These are phyloP conservation scores for Didymella arachidicola DNA, from an alignment of 2,329 filamentous ascomycete genomes.

Conservation along the genomic window DNA sequence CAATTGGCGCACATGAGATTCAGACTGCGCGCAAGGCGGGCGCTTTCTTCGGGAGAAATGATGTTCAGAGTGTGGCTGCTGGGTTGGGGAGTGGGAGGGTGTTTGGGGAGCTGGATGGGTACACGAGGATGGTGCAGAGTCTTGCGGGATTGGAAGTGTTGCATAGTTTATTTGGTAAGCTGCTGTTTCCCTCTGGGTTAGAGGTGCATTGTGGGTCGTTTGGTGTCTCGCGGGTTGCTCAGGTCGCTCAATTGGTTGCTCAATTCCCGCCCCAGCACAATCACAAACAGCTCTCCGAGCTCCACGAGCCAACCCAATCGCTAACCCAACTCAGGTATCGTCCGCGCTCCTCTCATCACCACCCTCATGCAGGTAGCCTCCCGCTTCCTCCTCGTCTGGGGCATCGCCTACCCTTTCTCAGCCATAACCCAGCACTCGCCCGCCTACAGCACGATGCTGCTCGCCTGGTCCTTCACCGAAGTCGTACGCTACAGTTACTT, in stretches of 20 bases:
- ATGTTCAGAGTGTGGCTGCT: slow-evolving; percentile 18
- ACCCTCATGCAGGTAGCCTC: slow-evolving; percentile 90
- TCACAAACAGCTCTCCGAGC: no score
- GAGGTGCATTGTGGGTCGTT: no score
- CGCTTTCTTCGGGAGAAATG: slow-evolving; percentile 23
- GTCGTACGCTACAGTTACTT: slow-evolving; percentile 95
- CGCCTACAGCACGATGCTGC: slow-evolving; percentile 78
- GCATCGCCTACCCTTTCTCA: slow-evolving; percentile 77
- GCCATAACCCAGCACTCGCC: slow-evolving; percentile 63
- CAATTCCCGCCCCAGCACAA: no score
- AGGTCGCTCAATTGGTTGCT: no score
- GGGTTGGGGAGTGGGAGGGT: slow-evolving; percentile 57
- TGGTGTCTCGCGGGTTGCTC: no score
- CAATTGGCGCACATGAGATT: slow-evolving; percentile 54
- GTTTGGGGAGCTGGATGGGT: slow-evolving; percentile 69
- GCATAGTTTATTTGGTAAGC: slow-evolving; percentile 77
- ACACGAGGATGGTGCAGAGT: slow-evolving; percentile 82
- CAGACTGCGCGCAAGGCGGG: slow-evolving; percentile 25
- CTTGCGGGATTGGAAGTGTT: slow-evolving; percentile 82
- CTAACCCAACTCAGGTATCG: slow-evolving; percentile 66
- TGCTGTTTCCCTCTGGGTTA: neutral
- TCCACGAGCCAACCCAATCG: neutral
- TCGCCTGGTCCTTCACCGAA: slow-evolving; percentile 90
- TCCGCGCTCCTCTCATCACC: slow-evolving; percentile 83
- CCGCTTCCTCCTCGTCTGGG: slow-evolving; percentile 89